phyloP scores from a whole-genome alignment of 2,329 filamentous ascomycete species.

The Xylariales sp. region DNA sequence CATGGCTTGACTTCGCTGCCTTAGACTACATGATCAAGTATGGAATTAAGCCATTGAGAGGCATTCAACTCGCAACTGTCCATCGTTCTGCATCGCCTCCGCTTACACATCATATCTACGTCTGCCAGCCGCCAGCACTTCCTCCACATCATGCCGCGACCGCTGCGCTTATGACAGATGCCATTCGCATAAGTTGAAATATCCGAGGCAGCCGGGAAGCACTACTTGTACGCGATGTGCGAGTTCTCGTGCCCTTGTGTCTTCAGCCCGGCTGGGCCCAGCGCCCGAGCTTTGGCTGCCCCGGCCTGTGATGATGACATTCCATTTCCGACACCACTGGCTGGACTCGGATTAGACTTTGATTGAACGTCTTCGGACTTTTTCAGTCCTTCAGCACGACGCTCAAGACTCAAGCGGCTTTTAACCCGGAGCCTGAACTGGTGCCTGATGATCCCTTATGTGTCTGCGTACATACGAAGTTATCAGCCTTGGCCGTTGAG shows the following conservation, averaged over 20 bases:
- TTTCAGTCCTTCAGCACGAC: slow-evolving; percentile 7
- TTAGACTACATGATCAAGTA: too few relatives aligned
- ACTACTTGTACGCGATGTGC: slow-evolving; percentile 35
- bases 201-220: slow-evolving; percentile 33
- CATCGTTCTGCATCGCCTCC: too few relatives aligned
- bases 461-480: slow-evolving; percentile 14
- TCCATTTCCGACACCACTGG: slow-evolving; percentile 2
- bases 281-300: slow-evolving; percentile 11
- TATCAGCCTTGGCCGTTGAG: slow-evolving; percentile 19
- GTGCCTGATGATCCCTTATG: slow-evolving; percentile 13
- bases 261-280: slow-evolving; percentile 34
- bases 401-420: not conserved
- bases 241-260: slow-evolving; percentile 36
- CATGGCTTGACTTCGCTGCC: too few relatives aligned
- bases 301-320: slow-evolving; percentile 12
- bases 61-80: too few relatives aligned
- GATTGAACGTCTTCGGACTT: slow-evolving; percentile 17
- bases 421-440: not conserved
- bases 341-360: slow-evolving; percentile 14
- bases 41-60: too few relatives aligned
- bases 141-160: slow-evolving; percentile 17
- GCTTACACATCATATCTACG: too few relatives aligned
- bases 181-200: slow-evolving; percentile 43
- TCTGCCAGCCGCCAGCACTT: not conserved
- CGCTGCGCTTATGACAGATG: slow-evolving; percentile 37